These are phyloP conservation scores for Neurospora sp. DNA, from an alignment of 495 filamentous ascomycete genomes.

Conservation along the genomic window DNA sequence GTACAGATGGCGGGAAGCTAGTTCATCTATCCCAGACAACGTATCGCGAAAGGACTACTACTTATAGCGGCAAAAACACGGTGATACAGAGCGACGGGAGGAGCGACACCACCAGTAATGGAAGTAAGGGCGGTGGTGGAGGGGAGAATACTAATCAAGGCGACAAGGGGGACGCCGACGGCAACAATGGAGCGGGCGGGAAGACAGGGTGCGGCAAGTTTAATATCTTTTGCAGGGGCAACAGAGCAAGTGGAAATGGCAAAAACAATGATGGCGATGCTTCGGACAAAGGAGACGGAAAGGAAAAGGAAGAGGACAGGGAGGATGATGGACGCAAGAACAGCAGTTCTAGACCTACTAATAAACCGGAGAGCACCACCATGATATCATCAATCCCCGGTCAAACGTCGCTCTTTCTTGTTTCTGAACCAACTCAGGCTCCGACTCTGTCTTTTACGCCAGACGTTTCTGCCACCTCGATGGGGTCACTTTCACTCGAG, in stretches of 20 bases:
- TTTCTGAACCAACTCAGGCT: neutral
- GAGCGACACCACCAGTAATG: neutral
- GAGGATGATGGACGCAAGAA: slow-evolving; percentile 3
- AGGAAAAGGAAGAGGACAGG: slow-evolving; percentile 4
- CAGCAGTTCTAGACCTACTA: neutral
- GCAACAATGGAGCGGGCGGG: slow-evolving; percentile 7
- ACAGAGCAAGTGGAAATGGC: slow-evolving; percentile 6
- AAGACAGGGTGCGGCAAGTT: slow-evolving; percentile 2
- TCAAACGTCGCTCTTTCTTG: neutral
- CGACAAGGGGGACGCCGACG: slow-evolving; percentile 1
- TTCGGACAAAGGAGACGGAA: slow-evolving; percentile 1
- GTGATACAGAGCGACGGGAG: neutral
- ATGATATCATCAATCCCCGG: neutral
- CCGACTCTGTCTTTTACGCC: neutral
- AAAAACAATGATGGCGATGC: slow-evolving; percentile 6
- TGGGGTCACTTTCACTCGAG: neutral
- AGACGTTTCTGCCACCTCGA: neutral
- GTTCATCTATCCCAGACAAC: neutral
- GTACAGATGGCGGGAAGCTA: neutral
- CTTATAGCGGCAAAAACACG: neutral
- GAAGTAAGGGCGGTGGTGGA: slow-evolving; percentile 1
- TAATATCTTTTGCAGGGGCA: slow-evolving; percentile 4
- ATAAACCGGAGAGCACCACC: neutral
- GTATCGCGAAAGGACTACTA: neutral
- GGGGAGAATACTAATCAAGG: slow-evolving; percentile 1